A percentile compares a stretch with the other conserved stretches of the same genome.
These are phyloP conservation scores for Eucalyptus pumila DNA, from an alignment of 345 rosid genomes.

Conservation along the genomic window DNA sequence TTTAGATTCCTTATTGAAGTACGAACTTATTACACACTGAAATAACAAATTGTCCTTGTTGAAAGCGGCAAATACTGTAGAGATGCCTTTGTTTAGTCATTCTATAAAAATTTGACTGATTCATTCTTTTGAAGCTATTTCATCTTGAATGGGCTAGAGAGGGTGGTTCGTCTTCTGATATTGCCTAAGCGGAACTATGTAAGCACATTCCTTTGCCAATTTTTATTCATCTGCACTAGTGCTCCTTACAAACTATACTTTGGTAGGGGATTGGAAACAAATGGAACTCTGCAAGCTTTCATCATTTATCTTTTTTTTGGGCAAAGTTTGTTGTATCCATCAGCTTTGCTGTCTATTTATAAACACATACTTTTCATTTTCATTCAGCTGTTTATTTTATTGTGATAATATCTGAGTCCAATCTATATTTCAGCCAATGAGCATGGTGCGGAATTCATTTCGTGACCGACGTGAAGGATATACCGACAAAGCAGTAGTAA, in stretches of 20 bases:
- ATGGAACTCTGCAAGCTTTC: background rate
- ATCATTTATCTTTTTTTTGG: background rate
- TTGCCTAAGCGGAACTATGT: constrained; percentile 90
- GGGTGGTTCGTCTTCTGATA: constrained; percentile 78
- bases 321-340: background rate
- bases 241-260: background rate
- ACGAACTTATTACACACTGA: background rate
- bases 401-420: constrained; percentile 2
- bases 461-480: constrained; percentile 78
- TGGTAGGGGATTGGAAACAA: background rate
- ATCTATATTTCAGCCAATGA: constrained; percentile 63
- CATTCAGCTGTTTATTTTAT: background rate
- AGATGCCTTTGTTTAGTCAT: background rate
- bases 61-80: background rate
- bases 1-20: background rate
- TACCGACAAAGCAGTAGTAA: constrained; percentile 76
- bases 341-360: background rate
- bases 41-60: background rate
- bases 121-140: constrained; percentile 40
- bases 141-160: constrained; percentile 88
- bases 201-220: constrained; percentile 13
- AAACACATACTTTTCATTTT: background rate
- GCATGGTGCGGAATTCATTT: constrained; percentile 72
- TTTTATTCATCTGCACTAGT: background rate
- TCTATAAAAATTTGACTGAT: background rate